These are phyloP conservation scores for Acacia pycnantha DNA, from an alignment of 331 rosid species.

Conservation along the genomic window DNA sequence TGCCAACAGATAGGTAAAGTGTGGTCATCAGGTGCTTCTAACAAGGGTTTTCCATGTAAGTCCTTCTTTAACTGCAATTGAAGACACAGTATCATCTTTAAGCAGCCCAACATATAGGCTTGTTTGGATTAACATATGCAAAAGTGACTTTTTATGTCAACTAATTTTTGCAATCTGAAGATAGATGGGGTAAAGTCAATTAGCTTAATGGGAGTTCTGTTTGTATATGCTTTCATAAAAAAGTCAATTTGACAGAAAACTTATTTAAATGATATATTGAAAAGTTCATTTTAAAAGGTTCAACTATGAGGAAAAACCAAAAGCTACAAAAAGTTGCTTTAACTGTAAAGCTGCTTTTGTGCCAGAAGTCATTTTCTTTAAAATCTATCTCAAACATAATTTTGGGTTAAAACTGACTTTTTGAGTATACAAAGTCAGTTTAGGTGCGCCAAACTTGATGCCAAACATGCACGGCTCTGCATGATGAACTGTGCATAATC, in stretches of 20 bases:
- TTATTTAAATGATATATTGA: too few relatives aligned
- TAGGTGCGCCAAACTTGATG: background rate
- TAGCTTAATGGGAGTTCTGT: too few relatives aligned
- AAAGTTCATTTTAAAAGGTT: background rate
- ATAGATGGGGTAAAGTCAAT: background rate
- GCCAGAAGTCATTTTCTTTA: background rate
- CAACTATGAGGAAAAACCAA: too few relatives aligned
- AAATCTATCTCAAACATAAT: background rate
- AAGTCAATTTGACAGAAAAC: background rate
- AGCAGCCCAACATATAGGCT: background rate
- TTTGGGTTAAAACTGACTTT: background rate
- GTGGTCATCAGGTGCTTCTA: constrained; percentile 64
- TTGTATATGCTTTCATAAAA: too few relatives aligned
- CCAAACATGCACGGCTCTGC: background rate
- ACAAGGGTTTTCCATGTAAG: constrained; percentile 46
- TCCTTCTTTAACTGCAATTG: constrained; percentile 60
- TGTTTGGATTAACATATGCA: background rate
- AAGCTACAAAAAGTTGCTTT: background rate
- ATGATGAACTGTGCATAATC: background rate
- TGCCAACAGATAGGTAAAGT: constrained; percentile 83
- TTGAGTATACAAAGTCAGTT: background rate
- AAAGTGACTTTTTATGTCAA: too few relatives aligned
- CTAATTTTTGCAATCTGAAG: too few relatives aligned
- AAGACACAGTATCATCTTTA: background rate
- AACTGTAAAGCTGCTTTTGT: too few relatives aligned